Percentiles rank a stretch among this genome's conserved stretches.
Evolutionary conservation across 768 basidiomycete species (phyloP).

Genomic region (Leccinum subtestaceum): DNA sequence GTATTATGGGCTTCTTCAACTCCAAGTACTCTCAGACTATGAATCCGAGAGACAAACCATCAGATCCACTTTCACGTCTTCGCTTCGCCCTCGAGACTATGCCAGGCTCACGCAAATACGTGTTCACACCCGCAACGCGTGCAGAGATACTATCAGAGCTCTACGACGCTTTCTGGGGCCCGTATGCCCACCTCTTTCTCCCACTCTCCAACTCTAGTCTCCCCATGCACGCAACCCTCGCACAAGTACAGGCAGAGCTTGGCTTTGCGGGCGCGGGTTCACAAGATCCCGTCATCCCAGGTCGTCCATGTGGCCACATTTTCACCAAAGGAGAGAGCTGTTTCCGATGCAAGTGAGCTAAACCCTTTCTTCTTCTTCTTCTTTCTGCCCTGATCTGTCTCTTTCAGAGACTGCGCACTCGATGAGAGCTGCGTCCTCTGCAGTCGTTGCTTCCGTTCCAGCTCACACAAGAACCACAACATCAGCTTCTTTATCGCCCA

Average conservation of each 20-base stretch:
- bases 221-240: conserved; percentile 61
- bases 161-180: conserved; percentile 81
- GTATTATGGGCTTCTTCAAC: conserved; percentile 42
- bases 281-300: conserved; percentile 59
- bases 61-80: conserved; percentile 69
- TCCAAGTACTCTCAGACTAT: conserved; percentile 53
- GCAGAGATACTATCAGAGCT: conserved; percentile 80
- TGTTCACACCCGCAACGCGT: conserved; percentile 69
- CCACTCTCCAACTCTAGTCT: conserved; percentile 61
- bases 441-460: conserved; percentile 83
- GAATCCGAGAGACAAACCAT: conserved; percentile 52
- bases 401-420: conserved; percentile 78
- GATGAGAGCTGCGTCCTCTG: conserved; percentile 92
- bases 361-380: neutral
- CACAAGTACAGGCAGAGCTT: conserved; percentile 63
- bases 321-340: conserved; percentile 91
- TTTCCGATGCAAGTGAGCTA: conserved; percentile 87
- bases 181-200: conserved; percentile 69
- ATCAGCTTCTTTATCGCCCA: conserved; percentile 91
- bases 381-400: neutral
- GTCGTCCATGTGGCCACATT: conserved; percentile 77
- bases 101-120: conserved; percentile 76
- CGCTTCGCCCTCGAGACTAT: conserved; percentile 77
- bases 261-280: conserved; percentile 59
- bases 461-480: conserved; percentile 85